Percentiles rank a stretch among this genome's conserved stretches.
Evolutionary conservation across 306 rosid genomes (phyloP).

Genomic region (Lupinus albus): DNA sequence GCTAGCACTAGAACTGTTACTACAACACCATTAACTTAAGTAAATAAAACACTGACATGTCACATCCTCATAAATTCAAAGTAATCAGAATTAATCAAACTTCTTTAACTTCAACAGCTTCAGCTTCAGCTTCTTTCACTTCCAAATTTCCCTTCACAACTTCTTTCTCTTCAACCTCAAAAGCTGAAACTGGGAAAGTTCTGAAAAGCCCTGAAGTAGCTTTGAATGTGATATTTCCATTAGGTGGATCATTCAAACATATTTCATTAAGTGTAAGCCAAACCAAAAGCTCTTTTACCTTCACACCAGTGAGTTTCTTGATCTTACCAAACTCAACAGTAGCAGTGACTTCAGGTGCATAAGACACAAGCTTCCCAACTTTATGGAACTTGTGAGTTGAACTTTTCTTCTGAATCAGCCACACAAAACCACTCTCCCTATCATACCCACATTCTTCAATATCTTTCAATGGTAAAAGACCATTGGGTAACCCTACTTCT

Average conservation of each 20-base stretch:
- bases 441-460: slow-evolving; percentile 79
- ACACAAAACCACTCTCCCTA: slow-evolving; percentile 83
- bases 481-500: slow-evolving; percentile 73
- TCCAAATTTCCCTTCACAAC: slow-evolving; percentile 42
- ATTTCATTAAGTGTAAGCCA: slow-evolving; percentile 78
- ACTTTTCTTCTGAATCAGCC: slow-evolving; percentile 84
- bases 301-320: slow-evolving; percentile 93
- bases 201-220: slow-evolving; percentile 63
- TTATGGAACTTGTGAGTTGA: slow-evolving; percentile 76
- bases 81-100: slow-evolving; percentile 35
- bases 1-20: slow-evolving; percentile 4
- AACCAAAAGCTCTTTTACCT: slow-evolving; percentile 77
- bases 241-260: slow-evolving; percentile 68
- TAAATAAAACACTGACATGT: neutral
- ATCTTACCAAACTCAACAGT: slow-evolving; percentile 66
- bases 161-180: slow-evolving; percentile 55
- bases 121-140: slow-evolving; percentile 39
- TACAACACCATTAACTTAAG: neutral
- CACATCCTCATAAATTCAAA: neutral
- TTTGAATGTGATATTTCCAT: slow-evolving; percentile 71
- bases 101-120: slow-evolving; percentile 49
- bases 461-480: slow-evolving; percentile 78
- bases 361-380: slow-evolving; percentile 66
- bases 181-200: slow-evolving; percentile 66
- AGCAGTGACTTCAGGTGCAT: slow-evolving; percentile 81